Evolutionary conservation across 202 grass and related monocot species (phyloP), one percentile per base, ranked within the genome.

Genomic region (Carex arenaria): DNA sequence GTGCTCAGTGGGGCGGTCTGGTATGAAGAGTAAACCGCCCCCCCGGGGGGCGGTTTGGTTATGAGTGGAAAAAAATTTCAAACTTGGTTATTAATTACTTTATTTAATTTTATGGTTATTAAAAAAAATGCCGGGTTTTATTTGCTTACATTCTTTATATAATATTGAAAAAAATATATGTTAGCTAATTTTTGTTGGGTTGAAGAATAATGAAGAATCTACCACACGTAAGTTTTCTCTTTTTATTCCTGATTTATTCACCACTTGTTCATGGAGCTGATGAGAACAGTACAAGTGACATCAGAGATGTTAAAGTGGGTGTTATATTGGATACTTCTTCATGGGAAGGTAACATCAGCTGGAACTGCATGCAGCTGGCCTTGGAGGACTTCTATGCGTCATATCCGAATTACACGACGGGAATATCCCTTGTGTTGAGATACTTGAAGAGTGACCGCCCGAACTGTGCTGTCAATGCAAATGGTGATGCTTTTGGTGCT

Each of bases 301-400:
- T 67, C 74, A 34, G 10, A 75, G 34, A 10, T 65, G 85, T 94
- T 17, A 87, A 90, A 36, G 91, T 94, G 3, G 91, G 94, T 51
- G 91, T 97, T 78, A 97, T 94, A 71, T 31, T 97, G 82, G 86
- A 92, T 43, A 68, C 43, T 30, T 20, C 14, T 1, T 84, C 91
- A 72, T 97, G 88, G 86, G 14, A 80, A 23, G 90, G 90, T 67
- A 89, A 56, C 72, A 54, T 88, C 1, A 92, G 87, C 86, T 90
- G 92, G 90, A 82, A 62, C 65, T 92, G 81, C 85, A 92, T 97
- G 83, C 66, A 82, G 57, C 5, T 97, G 62, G 94, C 92, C 0
- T 11, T 92, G 28, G 85, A 94, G 0, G 90, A 97, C 22, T 94
- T 97, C 88, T 94, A 97, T 17, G 61, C 71, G 0, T 30, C n/a